Percentiles rank a stretch among this genome's conserved stretches.
These are phyloP conservation scores for Rhodotorula diobovata DNA, from an alignment of 768 basidiomycete species.

Conservation along the genomic window DNA sequence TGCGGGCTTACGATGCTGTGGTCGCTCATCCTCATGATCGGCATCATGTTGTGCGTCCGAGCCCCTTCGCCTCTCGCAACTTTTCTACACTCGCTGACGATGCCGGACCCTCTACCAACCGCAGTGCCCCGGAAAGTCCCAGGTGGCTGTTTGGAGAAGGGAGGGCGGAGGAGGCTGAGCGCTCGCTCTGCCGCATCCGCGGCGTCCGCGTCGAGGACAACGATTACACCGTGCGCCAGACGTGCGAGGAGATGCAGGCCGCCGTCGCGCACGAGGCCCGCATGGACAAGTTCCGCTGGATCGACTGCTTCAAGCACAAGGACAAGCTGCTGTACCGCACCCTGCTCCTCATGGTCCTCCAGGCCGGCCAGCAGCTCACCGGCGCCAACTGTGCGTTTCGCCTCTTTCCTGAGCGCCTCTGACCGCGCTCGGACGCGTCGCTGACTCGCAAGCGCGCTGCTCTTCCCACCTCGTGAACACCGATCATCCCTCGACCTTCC, in stretches of 20 bases:
- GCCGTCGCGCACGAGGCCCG: slow-evolving; percentile 56
- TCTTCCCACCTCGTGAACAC: too few species aligned
- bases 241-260: slow-evolving; percentile 55
- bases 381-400: slow-evolving; percentile 15
- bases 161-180: slow-evolving; percentile 54
- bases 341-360: slow-evolving; percentile 57
- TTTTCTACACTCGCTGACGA: too few species aligned
- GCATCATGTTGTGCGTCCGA: slow-evolving; percentile 70
- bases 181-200: slow-evolving; percentile 46
- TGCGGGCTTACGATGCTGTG: slow-evolving; percentile 62
- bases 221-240: slow-evolving; percentile 41
- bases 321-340: slow-evolving; percentile 59
- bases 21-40: slow-evolving; percentile 60
- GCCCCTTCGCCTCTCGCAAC: slow-evolving; percentile 59
- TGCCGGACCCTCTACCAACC: too few species aligned
- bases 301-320: slow-evolving; percentile 60
- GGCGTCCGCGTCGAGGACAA: slow-evolving; percentile 33
- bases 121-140: too few species aligned
- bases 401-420: background rate
- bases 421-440: slow-evolving; percentile 1
- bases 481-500: too few species aligned
- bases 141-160: slow-evolving; percentile 59
- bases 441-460: background rate
- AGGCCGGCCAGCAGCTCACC: slow-evolving; percentile 44
- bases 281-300: slow-evolving; percentile 55